Evolutionary conservation across 257 asterid genomes (phyloP).

Genomic region (Lavandula angustifolia): DNA sequence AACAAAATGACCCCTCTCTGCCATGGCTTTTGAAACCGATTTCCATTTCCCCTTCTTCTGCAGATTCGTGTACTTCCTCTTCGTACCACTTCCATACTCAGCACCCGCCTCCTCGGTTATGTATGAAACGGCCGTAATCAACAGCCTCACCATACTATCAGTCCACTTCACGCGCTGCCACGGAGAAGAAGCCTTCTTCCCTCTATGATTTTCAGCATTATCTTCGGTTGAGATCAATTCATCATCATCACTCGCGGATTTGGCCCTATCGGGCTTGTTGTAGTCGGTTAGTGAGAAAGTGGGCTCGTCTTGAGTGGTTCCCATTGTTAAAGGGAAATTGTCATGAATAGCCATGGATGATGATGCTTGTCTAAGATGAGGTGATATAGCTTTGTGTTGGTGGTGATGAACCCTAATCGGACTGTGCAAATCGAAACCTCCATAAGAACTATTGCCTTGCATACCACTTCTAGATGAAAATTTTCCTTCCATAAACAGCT

Average conservation of each 20-base stretch:
- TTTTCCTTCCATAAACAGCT: conserved; percentile 45
- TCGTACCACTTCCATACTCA: conserved; percentile 42
- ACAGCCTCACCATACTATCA: conserved; percentile 61
- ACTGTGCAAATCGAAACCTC: conserved; percentile 55
- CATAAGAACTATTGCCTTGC: conserved; percentile 48
- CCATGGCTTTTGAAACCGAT: conserved; percentile 81
- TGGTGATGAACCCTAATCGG: conserved; percentile 50
- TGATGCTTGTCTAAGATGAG: conserved; percentile 44
- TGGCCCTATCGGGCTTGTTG: conserved; percentile 45
- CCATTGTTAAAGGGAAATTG: conserved; percentile 57
- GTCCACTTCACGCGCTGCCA: conserved; percentile 65
- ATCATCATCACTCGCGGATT: conserved; percentile 68
- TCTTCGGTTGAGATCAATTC: conserved; percentile 64
- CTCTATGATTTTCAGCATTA: conserved; percentile 36
- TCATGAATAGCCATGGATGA: conserved; percentile 47
- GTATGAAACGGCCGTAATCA: conserved; percentile 77
- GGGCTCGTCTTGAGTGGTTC: conserved; percentile 49
- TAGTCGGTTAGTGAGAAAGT: conserved; percentile 42
- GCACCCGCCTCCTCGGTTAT: conserved; percentile 62
- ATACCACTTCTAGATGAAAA: conserved; percentile 50
- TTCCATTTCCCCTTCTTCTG: conserved; percentile 86
- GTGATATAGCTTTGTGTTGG: conserved; percentile 38
- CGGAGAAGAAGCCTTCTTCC: conserved; percentile 50
- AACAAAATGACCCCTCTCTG: conserved; percentile 76
- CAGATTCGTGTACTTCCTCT: conserved; percentile 54